Base-by-base conservation (phyloP, 2,329 filamentous ascomycete genomes). In the Daldinia sp. region DNA sequence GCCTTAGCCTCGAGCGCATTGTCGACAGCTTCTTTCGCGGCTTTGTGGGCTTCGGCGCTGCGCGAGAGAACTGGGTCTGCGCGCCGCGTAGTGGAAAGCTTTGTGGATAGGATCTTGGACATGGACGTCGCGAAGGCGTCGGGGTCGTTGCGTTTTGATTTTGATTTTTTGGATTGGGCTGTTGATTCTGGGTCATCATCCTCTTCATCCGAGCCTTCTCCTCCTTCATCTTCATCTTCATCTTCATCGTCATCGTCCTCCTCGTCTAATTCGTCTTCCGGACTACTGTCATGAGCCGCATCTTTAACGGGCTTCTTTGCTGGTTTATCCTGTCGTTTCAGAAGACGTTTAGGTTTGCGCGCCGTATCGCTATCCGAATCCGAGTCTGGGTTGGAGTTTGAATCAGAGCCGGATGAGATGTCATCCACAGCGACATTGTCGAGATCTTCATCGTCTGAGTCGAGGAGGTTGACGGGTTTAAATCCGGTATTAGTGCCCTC, bases 31-130 rank as follows among this genome's bases (percentile, higher is more conserved):
- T 92, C 89, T 65, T 89, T 89, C 70, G 90, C 90, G 0, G 92
- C 89, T 67, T 93, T 88, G 13, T 90, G 88, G 1, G 94, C 94
- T 10, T 87, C 87, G 68, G 88, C 89, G 78, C 92, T 95, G 75
- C 96, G 91, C 5, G 94, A 91, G 3, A 99, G 86, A n/a, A 99
- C 93, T 0, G 96, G 96, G 78, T 99, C 96, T 61, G 90, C 86
- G 26, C 94, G 92, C 78, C 93, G 93, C 35, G 92, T 88, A 6
- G 88, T 89, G 1, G 94, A 91, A 9, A 98, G 86, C 82, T 98
- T 98, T 56, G 93, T 95, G 63, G 90, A 90, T 50, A 99, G 87
- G 78, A 99, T 98, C 81, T 96, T 97, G 73, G 92, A 92, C 75
- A 99, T 93, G 57, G 94, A 97, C 1, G 91, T 97, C 26, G 95